Evolutionary conservation across 768 basidiomycete genomes (phyloP).

Genomic region (Suillus subalutaceus): DNA sequence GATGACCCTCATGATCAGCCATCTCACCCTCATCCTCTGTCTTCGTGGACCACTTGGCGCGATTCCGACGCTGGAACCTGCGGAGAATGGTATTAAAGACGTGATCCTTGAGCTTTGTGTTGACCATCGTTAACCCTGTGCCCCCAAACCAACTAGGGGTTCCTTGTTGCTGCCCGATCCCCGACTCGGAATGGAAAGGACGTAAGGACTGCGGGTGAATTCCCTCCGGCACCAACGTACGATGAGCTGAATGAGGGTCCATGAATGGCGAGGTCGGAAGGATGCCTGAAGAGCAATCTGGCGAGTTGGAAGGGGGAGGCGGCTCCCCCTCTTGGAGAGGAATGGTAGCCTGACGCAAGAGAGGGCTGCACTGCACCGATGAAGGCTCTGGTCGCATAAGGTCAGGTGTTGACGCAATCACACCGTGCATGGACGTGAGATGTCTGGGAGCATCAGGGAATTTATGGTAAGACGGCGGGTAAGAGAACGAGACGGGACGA

Average conservation of each 20-base stretch:
- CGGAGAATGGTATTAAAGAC: constrained; percentile 90
- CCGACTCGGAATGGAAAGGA: constrained; percentile 44
- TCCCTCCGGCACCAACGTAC: constrained; percentile 23
- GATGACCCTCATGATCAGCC: constrained; percentile 45
- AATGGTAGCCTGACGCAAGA: constrained; percentile 42
- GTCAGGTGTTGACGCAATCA: constrained; percentile 73
- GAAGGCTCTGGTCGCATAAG: constrained; percentile 39
- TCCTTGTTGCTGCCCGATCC: constrained; percentile 30
- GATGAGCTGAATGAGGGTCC: constrained; percentile 23
- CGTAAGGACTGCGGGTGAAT: constrained; percentile 40
- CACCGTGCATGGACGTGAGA: constrained; percentile 45
- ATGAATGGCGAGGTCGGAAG: constrained; percentile 36
- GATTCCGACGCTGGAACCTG: constrained; percentile 59
- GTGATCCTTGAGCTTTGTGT: constrained; percentile 92
- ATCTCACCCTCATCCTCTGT: constrained; percentile 62
- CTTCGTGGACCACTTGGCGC: constrained; percentile 38
- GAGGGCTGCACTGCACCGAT: constrained; percentile 40
- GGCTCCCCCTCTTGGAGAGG: constrained; percentile 43
- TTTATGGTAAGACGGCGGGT: constrained; percentile 21
- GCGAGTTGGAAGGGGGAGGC: constrained; percentile 55
- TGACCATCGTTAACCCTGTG: constrained; percentile 90
- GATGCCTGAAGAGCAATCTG: constrained; percentile 36
- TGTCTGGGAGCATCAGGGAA: constrained; percentile 29
- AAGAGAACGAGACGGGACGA: constrained; percentile 49
- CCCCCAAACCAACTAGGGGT: constrained; percentile 76